Percentiles rank a stretch among this genome's conserved stretches.
Conservation (phyloP, 768 basidiomycete species). For the Hebeloma cylindrosporum region DNA sequence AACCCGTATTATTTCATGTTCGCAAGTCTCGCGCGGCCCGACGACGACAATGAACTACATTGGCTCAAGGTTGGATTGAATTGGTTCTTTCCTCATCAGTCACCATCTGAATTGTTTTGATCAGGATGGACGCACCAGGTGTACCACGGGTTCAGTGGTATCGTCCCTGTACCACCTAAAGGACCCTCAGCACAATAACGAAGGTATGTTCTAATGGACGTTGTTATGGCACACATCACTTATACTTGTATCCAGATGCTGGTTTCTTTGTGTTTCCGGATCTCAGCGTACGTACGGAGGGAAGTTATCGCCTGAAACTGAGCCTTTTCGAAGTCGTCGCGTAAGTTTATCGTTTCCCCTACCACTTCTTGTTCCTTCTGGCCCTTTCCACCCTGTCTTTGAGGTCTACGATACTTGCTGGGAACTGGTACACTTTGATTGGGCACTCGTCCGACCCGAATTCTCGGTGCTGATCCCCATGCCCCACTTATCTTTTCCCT, state of each 20-base stretch:
- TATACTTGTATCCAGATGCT: conserved; percentile 54
- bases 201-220: conserved; percentile 32
- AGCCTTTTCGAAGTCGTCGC: conserved; percentile 89
- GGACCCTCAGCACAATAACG: conserved; percentile 54
- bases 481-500: too few species aligned
- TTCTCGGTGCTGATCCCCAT: too few species aligned
- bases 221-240: neutral
- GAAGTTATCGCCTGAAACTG: conserved; percentile 74
- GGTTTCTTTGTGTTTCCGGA: conserved; percentile 98
- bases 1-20: conserved; percentile 98
- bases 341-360: conserved; percentile 45
- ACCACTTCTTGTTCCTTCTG: neutral
- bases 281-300: conserved; percentile 88
- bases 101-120: conserved; percentile 7
- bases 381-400: neutral
- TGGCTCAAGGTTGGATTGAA: conserved; percentile 58
- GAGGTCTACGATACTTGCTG: conserved; percentile 8
- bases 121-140: conserved; percentile 86
- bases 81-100: neutral
- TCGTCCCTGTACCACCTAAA: conserved; percentile 91
- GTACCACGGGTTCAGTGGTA: conserved; percentile 89
- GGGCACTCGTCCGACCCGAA: too few species aligned
- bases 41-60: conserved; percentile 87
- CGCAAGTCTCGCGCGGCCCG: conserved; percentile 84
- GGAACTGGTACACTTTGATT: too few species aligned